Conservation (phyloP, 192 early-diverging fungal species). For the Kickxella alabastrina region DNA sequence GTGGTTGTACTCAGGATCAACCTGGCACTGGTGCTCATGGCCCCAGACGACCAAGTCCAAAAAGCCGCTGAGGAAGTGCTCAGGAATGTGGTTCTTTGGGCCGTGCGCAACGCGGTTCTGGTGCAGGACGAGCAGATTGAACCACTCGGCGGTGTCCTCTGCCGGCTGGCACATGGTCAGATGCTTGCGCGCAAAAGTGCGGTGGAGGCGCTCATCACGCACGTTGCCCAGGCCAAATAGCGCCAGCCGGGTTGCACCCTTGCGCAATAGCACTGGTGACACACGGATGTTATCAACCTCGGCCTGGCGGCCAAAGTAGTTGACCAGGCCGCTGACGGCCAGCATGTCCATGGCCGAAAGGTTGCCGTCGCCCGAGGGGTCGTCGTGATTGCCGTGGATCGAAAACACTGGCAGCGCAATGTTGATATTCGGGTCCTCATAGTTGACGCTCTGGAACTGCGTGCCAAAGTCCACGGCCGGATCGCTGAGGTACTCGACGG, state of each 20-base stretch:
- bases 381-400: slow-evolving; percentile 98
- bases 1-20: slow-evolving; percentile 69
- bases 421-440: slow-evolving; percentile 83
- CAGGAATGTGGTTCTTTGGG: slow-evolving; percentile 81
- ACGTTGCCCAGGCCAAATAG: slow-evolving; percentile 92
- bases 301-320: slow-evolving; percentile 84
- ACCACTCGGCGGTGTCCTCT: slow-evolving; percentile 72
- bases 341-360: slow-evolving; percentile 82
- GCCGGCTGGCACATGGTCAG: slow-evolving; percentile 70
- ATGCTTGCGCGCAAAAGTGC: slow-evolving; percentile 67
- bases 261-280: slow-evolving; percentile 76
- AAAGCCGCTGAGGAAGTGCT: slow-evolving; percentile 76
- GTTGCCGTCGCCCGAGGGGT: slow-evolving; percentile 82
- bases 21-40: slow-evolving; percentile 93
- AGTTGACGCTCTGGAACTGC: slow-evolving; percentile 70
- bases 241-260: slow-evolving; percentile 72
- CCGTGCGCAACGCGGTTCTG: slow-evolving; percentile 86
- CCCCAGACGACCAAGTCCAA: slow-evolving; percentile 90
- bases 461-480: slow-evolving; percentile 66
- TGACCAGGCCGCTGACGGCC: slow-evolving; percentile 73
- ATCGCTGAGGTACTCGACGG: slow-evolving; percentile 74
- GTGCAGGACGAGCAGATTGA: slow-evolving; percentile 87
- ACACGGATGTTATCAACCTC: slow-evolving; percentile 74
- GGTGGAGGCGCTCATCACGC: slow-evolving; percentile 82
- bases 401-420: slow-evolving; percentile 85